Percentiles rank a stretch among this genome's conserved stretches.
Conservation (phyloP, 2,329 filamentous ascomycete genomes). For the Clarireedia monteithiana region DNA sequence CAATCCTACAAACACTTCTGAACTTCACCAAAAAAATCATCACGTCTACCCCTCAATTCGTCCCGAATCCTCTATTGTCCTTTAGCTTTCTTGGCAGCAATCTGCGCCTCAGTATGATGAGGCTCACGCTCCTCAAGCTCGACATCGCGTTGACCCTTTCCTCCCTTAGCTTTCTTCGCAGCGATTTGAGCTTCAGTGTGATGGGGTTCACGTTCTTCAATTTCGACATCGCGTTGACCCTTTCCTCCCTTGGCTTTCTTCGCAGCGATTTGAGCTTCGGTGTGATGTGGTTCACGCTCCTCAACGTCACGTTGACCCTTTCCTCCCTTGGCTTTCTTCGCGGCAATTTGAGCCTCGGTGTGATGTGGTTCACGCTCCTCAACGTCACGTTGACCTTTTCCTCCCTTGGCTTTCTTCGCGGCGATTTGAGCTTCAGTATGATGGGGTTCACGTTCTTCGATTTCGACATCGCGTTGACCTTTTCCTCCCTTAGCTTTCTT, state of each 20-base stretch:
- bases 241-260: slow-evolving; percentile 12
- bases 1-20: not conserved
- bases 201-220: no score
- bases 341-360: slow-evolving; percentile 19
- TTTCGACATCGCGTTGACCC: no score
- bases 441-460: slow-evolving; percentile 10
- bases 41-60: not conserved
- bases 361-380: slow-evolving; percentile 15
- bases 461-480: slow-evolving; percentile 8
- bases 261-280: slow-evolving; percentile 19
- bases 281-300: slow-evolving; percentile 15
- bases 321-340: slow-evolving; percentile 14
- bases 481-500: slow-evolving; percentile 15
- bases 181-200: no score
- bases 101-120: no score
- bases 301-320: slow-evolving; percentile 7
- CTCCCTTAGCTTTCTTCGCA: no score
- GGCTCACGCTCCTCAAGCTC: no score
- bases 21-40: no score
- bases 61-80: not conserved
- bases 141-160: no score
- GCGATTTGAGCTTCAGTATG: slow-evolving; percentile 20
- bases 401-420: slow-evolving; percentile 12
- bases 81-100: not conserved
- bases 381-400: slow-evolving; percentile 1